These are phyloP conservation scores for Thecaphora thlaspeos DNA, from an alignment of 1,284 basidiomycete species.

Conservation along the genomic window DNA sequence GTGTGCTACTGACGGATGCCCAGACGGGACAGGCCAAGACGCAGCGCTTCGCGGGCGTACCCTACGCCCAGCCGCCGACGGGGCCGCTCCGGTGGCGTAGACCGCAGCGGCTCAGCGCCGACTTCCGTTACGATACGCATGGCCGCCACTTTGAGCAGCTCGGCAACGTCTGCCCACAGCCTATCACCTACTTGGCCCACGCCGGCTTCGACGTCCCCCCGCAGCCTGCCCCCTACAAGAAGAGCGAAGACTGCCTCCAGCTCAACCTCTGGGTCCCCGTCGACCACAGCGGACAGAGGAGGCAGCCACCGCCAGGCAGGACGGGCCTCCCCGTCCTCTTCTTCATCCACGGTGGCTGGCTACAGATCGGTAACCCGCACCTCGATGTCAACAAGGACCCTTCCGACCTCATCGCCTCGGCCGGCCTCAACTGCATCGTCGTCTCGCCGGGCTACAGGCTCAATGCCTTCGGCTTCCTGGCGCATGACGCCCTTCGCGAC, in stretches of 20 bases:
- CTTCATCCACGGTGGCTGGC: slow-evolving; percentile 37
- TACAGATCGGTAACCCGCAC: slow-evolving; percentile 30
- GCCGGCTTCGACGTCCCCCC: slow-evolving; percentile 14
- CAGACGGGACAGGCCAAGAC: slow-evolving; percentile 14
- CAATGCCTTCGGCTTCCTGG: slow-evolving; percentile 40
- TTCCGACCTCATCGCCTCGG: slow-evolving; percentile 16
- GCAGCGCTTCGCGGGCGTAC: slow-evolving; percentile 29
- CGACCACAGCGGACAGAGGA: slow-evolving; percentile 3
- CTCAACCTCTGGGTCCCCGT: slow-evolving; percentile 36
- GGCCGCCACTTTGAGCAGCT: slow-evolving; percentile 16
- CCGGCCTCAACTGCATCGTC: slow-evolving; percentile 20
- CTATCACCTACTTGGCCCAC: slow-evolving; percentile 19
- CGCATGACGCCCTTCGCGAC: slow-evolving; percentile 12
- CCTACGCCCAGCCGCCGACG: slow-evolving; percentile 30
- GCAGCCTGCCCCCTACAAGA: not conserved
- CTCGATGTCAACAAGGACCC: slow-evolving; percentile 9
- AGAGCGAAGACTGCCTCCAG: slow-evolving; percentile 35
- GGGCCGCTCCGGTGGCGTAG: slow-evolving; percentile 25
- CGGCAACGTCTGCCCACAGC: slow-evolving; percentile 12
- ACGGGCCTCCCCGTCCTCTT: slow-evolving; percentile 20
- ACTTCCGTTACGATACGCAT: slow-evolving; percentile 16
- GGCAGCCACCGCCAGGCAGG: not conserved
- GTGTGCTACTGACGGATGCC: slow-evolving; percentile 10
- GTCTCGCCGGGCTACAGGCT: slow-evolving; percentile 32
- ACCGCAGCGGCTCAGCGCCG: slow-evolving; percentile 15